Evolutionary conservation across 164 flowering plant species (phyloP).

Genomic region (Vitis amurensis): DNA sequence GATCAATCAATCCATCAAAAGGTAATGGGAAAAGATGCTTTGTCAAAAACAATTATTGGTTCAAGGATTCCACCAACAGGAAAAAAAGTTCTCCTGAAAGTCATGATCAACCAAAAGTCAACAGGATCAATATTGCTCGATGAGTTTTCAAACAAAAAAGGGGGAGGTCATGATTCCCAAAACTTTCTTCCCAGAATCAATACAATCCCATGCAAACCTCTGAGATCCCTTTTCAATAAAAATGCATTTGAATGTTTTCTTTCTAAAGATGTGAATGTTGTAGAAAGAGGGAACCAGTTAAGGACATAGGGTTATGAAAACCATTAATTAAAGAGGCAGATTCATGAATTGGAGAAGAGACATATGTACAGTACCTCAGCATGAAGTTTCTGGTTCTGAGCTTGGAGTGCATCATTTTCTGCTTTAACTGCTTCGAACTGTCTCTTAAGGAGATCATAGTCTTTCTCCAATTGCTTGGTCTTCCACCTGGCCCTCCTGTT

Average conservation of each 20-base stretch:
- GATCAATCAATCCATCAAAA: slow-evolving; percentile 4
- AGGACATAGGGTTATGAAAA: no score
- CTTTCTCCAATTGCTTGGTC: slow-evolving; percentile 91
- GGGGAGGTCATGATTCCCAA: background rate
- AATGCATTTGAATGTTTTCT: no score
- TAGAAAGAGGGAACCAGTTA: no score
- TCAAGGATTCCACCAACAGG: slow-evolving; percentile 5
- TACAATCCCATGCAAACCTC: slow-evolving; percentile 6
- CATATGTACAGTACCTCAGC: slow-evolving; percentile 47
- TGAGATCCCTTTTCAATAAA: background rate
- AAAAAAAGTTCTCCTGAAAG: slow-evolving; percentile 6
- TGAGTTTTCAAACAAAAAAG: background rate
- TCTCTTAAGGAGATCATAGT: slow-evolving; percentile 70
- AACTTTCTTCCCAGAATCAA: background rate
- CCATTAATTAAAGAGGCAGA: no score
- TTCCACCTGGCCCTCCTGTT: slow-evolving; percentile 92
- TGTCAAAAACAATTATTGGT: background rate
- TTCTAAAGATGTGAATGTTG: no score
- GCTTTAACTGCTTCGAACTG: slow-evolving; percentile 73
- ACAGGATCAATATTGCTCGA: background rate
- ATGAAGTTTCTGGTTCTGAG: slow-evolving; percentile 72
- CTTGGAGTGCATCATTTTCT: slow-evolving; percentile 70
- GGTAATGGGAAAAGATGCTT: background rate
- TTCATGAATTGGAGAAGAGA: no score
- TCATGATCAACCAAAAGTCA: slow-evolving; percentile 2